Conservation (phyloP, 345 rosid genomes). For the Populus euphratica region DNA sequence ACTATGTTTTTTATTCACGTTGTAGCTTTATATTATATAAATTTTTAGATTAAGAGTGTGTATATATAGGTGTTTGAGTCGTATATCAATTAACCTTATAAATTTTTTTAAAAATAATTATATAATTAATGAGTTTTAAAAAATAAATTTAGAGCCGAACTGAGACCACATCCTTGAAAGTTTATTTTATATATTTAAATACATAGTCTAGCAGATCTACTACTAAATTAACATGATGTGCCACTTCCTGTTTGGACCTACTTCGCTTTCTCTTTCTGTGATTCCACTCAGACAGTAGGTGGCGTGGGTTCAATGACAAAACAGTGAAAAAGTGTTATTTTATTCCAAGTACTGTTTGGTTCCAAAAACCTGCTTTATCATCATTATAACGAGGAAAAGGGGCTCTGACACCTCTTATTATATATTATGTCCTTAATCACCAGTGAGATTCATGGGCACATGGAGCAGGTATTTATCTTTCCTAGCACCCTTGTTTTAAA, state of each 20-base stretch:
- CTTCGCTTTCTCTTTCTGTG: not conserved
- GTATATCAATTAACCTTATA: no score
- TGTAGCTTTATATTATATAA: no score
- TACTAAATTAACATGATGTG: not conserved
- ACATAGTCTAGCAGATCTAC: not conserved
- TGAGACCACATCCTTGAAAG: rapidly evolving
- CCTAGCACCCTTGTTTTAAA: no score
- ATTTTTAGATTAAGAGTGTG: no score
- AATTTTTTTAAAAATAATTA: no score
- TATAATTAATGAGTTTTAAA: no score
- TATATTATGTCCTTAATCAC: not conserved
- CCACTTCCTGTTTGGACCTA: slow-evolving; percentile 3
- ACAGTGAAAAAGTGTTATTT: not conserved
- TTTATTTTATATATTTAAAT: no score
- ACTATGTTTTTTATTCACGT: no score
- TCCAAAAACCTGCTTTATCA: slow-evolving; percentile 18
- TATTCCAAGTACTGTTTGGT: slow-evolving; percentile 5
- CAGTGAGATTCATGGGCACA: not conserved
- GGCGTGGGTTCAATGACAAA: slow-evolving; percentile 5
- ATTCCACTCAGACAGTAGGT: slow-evolving; percentile 5
- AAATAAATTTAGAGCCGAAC: no score
- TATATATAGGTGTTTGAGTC: no score
- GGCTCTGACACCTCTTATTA: not conserved
- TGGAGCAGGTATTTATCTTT: not conserved
- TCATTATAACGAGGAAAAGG: slow-evolving; percentile 14